Percentiles rank a stretch among this genome's conserved stretches.
These are phyloP conservation scores for Cubamyces sp. DNA, from an alignment of 768 basidiomycete genomes.

Conservation along the genomic window DNA sequence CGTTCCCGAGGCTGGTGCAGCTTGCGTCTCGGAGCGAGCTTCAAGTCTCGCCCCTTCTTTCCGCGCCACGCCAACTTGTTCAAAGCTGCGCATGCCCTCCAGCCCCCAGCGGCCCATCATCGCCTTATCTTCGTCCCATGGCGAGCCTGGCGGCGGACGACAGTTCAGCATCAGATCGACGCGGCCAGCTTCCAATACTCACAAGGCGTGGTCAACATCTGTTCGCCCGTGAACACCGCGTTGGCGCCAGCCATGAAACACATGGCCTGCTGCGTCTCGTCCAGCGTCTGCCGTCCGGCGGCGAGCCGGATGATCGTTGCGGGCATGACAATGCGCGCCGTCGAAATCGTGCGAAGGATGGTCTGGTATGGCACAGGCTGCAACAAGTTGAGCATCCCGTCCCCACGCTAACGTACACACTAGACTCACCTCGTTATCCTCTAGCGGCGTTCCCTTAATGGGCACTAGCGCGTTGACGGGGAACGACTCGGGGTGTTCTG, in stretches of 20 bases:
- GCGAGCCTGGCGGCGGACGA: constrained; percentile 58
- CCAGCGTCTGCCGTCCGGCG: constrained; percentile 87
- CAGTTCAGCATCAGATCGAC: constrained; percentile 14
- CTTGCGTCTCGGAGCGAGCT: constrained; percentile 4
- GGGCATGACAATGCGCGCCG: constrained; percentile 90
- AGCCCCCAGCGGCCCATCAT: constrained; percentile 96
- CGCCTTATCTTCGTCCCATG: constrained; percentile 97
- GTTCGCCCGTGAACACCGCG: constrained; percentile 97
- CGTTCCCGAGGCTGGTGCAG: not conserved
- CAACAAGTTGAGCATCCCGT: not conserved
- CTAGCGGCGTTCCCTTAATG: constrained; percentile 92
- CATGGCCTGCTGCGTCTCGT: constrained; percentile 94
- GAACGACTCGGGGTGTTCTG: constrained; percentile 98
- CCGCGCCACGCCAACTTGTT: constrained; percentile 62
- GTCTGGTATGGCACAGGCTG: constrained; percentile 83
- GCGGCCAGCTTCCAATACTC: constrained; percentile 37
- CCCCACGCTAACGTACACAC: not conserved
- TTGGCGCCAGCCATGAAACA: constrained; percentile 99
- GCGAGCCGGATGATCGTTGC: constrained; percentile 93
- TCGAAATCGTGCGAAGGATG: constrained; percentile 92
- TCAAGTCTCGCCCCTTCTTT: constrained; percentile 50
- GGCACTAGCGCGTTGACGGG: constrained; percentile 98
- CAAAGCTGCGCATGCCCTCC: constrained; percentile 89
- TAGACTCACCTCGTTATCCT: constrained; percentile 74
- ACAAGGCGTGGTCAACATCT: constrained; percentile 98